Conservation (phyloP, 257 asterid species). For the Solanum gandarillasii region DNA sequence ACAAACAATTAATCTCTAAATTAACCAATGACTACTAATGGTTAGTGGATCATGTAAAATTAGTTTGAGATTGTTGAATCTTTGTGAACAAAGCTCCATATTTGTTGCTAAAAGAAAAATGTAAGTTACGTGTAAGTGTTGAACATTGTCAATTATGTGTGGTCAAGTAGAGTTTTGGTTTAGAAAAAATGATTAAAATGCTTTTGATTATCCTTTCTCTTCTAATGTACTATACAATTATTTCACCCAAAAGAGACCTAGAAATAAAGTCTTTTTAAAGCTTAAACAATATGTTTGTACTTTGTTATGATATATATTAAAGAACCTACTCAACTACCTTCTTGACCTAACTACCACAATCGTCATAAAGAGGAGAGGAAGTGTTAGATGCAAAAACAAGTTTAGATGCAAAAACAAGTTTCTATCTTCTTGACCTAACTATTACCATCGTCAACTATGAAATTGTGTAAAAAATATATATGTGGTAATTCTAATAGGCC, state of each 20-base stretch:
- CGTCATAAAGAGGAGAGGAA: too few relatives aligned
- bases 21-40: neutral
- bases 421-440: too few relatives aligned
- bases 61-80: neutral
- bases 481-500: neutral
- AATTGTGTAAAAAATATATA: neutral
- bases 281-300: too few relatives aligned
- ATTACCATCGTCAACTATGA: too few relatives aligned
- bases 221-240: neutral
- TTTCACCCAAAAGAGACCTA: too few relatives aligned
- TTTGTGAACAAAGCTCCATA: neutral
- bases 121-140: neutral
- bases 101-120: neutral
- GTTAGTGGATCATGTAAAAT: neutral
- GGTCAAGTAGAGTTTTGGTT: neutral
- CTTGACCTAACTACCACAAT: too few relatives aligned
- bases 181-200: neutral
- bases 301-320: too few relatives aligned
- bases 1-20: neutral
- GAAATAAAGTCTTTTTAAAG: too few relatives aligned
- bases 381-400: too few relatives aligned
- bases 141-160: neutral
- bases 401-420: too few relatives aligned
- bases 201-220: neutral
- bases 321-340: too few relatives aligned